Evolutionary conservation across 352 stramenopile species (phyloP).

Genomic region (Pythium utonaiense): DNA sequence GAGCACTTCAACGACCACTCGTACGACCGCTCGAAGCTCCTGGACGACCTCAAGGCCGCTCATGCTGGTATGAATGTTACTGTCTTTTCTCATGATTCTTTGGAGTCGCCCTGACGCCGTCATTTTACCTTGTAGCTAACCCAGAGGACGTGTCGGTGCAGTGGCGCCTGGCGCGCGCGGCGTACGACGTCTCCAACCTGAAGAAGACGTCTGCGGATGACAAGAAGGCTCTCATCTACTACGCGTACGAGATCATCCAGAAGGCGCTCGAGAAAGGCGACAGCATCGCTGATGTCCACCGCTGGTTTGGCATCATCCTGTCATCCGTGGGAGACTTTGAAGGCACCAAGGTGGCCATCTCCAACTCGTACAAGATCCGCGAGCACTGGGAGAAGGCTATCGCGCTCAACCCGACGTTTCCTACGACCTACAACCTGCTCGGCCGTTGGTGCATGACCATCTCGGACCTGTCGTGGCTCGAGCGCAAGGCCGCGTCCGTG

Average conservation of each 20-base stretch:
- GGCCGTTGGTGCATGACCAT: conserved; percentile 49
- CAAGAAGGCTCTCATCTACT: conserved; percentile 39
- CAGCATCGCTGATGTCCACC: conserved; percentile 60
- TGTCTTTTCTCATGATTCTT: neutral
- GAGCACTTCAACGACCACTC: conserved; percentile 77
- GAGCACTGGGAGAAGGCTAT: conserved; percentile 69
- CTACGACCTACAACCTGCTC: conserved; percentile 72
- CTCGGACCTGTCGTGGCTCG: conserved; percentile 39
- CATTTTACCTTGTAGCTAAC: conserved; percentile 11
- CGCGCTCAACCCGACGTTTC: conserved; percentile 59
- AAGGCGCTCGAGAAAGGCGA: conserved; percentile 35
- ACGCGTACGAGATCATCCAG: conserved; percentile 48
- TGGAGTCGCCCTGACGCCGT: neutral
- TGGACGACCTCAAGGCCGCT: conserved; percentile 48
- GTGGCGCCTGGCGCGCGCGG: conserved; percentile 34
- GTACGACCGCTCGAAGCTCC: conserved; percentile 69
- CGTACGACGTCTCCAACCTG: conserved; percentile 33
- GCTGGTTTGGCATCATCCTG: conserved; percentile 80
- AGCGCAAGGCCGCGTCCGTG: conserved; percentile 78
- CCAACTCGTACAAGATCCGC: conserved; percentile 79
- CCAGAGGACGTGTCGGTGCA: conserved; percentile 29
- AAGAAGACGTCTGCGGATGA: conserved; percentile 29
- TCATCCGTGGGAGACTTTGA: conserved; percentile 83
- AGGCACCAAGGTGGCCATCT: conserved; percentile 77
- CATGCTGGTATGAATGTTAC: conserved; percentile 5